A percentile compares a stretch with the other conserved stretches of the same genome.
Evolutionary conservation across 257 asterid genomes (phyloP).

Genomic region (Vinca minor): DNA sequence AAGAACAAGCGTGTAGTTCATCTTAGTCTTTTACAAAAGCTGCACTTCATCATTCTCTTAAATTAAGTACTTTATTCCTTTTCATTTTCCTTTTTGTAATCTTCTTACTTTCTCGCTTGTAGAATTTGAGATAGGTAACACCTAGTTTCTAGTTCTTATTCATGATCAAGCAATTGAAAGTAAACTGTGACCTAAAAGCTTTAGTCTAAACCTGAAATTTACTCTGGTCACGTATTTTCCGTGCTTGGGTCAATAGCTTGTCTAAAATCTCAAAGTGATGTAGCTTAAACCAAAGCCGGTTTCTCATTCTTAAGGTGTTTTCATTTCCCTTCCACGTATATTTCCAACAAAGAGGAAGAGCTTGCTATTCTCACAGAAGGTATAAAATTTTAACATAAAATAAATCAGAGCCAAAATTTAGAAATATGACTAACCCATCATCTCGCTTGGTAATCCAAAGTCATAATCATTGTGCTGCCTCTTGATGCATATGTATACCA

Average conservation of each 20-base stretch:
- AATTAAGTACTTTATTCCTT: no score
- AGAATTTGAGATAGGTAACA: no score
- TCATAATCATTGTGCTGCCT: slow-evolving; percentile 67
- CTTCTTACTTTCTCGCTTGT: no score
- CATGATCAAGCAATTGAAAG: no score
- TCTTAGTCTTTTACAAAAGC: no score
- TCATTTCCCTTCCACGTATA: background rate
- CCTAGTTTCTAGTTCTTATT: no score
- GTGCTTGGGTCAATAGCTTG: background rate
- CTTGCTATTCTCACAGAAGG: background rate
- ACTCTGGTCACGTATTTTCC: background rate
- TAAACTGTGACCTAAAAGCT: no score
- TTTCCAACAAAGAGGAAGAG: background rate
- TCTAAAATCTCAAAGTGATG: no score
- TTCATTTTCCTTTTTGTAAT: no score
- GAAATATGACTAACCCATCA: slow-evolving; percentile 50
- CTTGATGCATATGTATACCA: slow-evolving; percentile 40
- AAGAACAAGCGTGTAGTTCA: no score
- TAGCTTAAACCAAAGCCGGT: background rate
- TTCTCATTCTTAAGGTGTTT: background rate
- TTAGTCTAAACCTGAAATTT: no score
- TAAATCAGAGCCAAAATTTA: background rate
- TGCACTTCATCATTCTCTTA: no score
- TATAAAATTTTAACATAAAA: background rate
- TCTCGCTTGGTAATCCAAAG: slow-evolving; percentile 71